Conservation (phyloP, 257 asterid species). For the Lithospermum erythrorhizon region DNA sequence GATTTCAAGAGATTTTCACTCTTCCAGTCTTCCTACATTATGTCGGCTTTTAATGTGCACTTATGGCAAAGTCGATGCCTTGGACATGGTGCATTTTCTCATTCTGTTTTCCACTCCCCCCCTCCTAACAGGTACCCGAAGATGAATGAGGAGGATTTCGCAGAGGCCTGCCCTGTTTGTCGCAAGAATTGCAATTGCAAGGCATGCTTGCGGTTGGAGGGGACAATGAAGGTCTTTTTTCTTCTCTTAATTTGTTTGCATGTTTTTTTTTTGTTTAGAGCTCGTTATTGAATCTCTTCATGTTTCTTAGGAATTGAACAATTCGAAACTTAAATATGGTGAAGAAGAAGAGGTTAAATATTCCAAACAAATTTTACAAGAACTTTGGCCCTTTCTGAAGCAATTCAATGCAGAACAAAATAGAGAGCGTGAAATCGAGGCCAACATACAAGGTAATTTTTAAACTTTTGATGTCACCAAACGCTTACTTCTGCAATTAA, state of each 20-base stretch:
- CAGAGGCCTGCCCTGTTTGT: conserved; percentile 78
- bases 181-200: conserved; percentile 77
- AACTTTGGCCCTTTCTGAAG: conserved; percentile 66
- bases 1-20: too few species aligned
- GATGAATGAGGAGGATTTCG: conserved; percentile 57
- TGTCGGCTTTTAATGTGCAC: too few species aligned
- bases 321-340: conserved; percentile 18
- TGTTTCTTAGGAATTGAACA: conserved; percentile 29
- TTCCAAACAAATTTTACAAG: conserved; percentile 42
- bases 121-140: conserved; percentile 33
- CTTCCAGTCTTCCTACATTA: too few species aligned
- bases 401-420: conserved; percentile 45
- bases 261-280: conserved; percentile 5
- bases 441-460: conserved; percentile 44
- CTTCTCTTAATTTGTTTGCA: not conserved
- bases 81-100: too few species aligned
- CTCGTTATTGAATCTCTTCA: not conserved
- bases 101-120: too few species aligned
- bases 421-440: conserved; percentile 57
- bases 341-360: conserved; percentile 32
- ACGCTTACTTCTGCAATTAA: too few species aligned
- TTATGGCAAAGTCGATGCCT: too few species aligned
- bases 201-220: conserved; percentile 63
- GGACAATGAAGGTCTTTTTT: conserved; percentile 39
- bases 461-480: too few species aligned